Evolutionary conservation across 192 early-diverging fungal species (phyloP).

Genomic region (Umbelopsis ramanniana): DNA sequence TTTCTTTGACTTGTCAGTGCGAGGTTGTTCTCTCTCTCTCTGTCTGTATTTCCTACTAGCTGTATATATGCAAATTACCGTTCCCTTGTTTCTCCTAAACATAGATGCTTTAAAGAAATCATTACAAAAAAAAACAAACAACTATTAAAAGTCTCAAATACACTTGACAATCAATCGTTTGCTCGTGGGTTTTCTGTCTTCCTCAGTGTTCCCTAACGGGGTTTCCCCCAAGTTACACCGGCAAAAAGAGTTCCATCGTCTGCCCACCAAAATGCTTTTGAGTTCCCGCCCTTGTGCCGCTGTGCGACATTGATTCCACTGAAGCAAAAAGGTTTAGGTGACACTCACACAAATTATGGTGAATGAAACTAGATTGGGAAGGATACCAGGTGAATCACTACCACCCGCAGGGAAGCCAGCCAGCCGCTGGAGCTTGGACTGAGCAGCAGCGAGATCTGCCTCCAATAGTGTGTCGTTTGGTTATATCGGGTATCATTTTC

Average conservation of each 20-base stretch:
- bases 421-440: no score
- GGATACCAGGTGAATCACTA: no score
- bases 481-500: no score
- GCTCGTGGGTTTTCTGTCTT: background rate
- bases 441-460: no score
- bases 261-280: background rate
- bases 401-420: no score
- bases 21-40: background rate
- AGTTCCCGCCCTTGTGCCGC: conserved; percentile 13
- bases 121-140: conserved; percentile 9
- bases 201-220: background rate
- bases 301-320: conserved; percentile 3
- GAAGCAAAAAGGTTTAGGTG: no score
- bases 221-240: no score
- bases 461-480: no score
- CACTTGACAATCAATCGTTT: background rate
- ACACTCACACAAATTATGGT: no score
- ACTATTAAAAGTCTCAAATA: background rate
- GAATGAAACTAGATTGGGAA: no score
- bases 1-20: background rate
- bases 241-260: no score
- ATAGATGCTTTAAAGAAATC: conserved; percentile 13
- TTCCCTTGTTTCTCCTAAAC: background rate
- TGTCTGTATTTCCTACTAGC: conserved; percentile 8
- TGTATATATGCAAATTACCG: conserved; percentile 22